Base-by-base conservation (phyloP, 2,329 filamentous ascomycete species). In the Grosmannia clavigera region DNA sequence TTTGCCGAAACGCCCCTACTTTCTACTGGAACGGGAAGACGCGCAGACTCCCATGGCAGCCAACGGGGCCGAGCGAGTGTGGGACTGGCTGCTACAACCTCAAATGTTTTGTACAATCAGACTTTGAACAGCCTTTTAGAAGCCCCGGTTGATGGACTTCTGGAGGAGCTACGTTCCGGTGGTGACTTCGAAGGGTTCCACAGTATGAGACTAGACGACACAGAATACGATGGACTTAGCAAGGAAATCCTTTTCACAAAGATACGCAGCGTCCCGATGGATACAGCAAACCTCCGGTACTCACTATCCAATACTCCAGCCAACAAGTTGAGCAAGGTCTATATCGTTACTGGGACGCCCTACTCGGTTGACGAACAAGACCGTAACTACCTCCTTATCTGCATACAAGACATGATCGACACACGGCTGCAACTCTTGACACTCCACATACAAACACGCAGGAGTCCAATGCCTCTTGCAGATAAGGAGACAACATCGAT, bases 1-100 rank as follows among this genome's bases (percentile, higher is more conserved):
- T 95, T 95, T 68, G 81, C 85, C 33, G 91, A 96, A 56, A 81
- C 80, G 70, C 72, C 70, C 64, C 77, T 70, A 3, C 68, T 73
- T 10, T 67, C 74, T 10, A 71, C 70, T 12, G 71, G 74, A 58
- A 69, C 70, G 0, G 77, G 78, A 16, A 83, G 86, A 64, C 81
- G 87, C 62, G 80, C 83, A 7, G 86, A 94, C 58, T 95, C 92
- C 1, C 81, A 94, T 64, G 87, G 87, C 35, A 84, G 80, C 59
- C 78, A 82, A 58, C 81, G 83, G 59, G 78, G 81, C 43, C 82
- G 88, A 52, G 76, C 76, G 54, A 92, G 88, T 58, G 74, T 76
- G 25, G 74, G 73, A 22, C 55, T 43, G 10, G 70, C 71, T 33
- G 66, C 73, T 46, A 70, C 74, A 14, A 69, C 68, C 63, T 66